These are phyloP conservation scores for Daldinia loculata DNA, from an alignment of 495 filamentous ascomycete species.

Conservation along the genomic window DNA sequence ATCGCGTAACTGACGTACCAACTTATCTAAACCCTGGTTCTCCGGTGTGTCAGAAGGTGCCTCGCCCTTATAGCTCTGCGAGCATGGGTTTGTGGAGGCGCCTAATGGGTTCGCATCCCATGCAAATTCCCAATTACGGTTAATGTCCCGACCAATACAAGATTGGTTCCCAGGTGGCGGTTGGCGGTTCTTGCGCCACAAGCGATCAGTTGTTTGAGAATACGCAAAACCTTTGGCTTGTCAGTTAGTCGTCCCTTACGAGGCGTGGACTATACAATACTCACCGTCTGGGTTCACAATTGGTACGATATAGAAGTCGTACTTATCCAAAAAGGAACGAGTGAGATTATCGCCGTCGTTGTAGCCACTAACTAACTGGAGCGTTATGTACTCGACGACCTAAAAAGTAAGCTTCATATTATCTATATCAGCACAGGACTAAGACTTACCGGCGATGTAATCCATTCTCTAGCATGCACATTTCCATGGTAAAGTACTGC, in stretches of 20 bases:
- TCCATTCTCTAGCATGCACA: slow-evolving; percentile 64
- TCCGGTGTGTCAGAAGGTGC: slow-evolving; percentile 43
- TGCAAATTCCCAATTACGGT: slow-evolving; percentile 61
- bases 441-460: slow-evolving; percentile 52
- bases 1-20: slow-evolving; percentile 50
- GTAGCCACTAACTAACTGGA: not conserved
- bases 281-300: not conserved
- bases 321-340: not conserved
- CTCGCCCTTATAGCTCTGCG: slow-evolving; percentile 56
- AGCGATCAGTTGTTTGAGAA: not conserved
- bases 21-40: slow-evolving; percentile 39
- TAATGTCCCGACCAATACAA: slow-evolving; percentile 61
- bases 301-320: not conserved
- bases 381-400: not conserved
- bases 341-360: not conserved
- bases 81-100: slow-evolving; percentile 58
- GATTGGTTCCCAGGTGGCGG: slow-evolving; percentile 41
- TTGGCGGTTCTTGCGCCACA: slow-evolving; percentile 28
- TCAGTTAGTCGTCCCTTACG: not conserved
- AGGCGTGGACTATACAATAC: not conserved
- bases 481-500: slow-evolving; percentile 60
- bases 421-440: slow-evolving; percentile 3
- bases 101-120: slow-evolving; percentile 55
- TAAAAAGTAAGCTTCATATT: not conserved
- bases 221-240: not conserved